Evolutionary conservation across 495 filamentous ascomycete species (phyloP).

Genomic region (Penicillium bovifimosum): DNA sequence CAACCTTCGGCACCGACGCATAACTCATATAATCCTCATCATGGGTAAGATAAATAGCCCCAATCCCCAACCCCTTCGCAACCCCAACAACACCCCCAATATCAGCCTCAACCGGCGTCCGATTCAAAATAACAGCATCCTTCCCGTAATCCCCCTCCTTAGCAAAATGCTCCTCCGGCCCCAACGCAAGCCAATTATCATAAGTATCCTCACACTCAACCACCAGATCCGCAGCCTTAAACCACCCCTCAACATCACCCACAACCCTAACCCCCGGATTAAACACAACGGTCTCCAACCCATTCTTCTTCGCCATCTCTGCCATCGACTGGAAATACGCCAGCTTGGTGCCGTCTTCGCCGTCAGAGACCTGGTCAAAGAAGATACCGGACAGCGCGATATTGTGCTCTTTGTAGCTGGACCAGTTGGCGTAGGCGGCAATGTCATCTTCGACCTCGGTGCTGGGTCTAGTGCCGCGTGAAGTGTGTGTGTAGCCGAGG

Average conservation of each 20-base stretch:
- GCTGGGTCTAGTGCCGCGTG: conserved; percentile 23
- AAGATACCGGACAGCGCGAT: conserved; percentile 43
- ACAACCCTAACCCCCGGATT: conserved; percentile 18
- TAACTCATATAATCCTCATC: conserved; percentile 12
- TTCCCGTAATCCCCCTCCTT: background rate
- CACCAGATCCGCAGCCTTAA: conserved; percentile 16
- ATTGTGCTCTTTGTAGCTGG: conserved; percentile 19
- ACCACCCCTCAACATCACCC: conserved; percentile 11
- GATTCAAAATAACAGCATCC: conserved; percentile 19
- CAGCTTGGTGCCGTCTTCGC: conserved; percentile 19
- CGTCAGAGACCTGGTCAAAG: conserved; percentile 41
- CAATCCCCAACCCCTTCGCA: conserved; percentile 16
- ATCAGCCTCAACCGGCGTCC: conserved; percentile 7
- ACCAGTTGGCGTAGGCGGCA: conserved; percentile 38
- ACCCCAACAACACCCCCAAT: conserved; percentile 10
- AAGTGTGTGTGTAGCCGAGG: conserved; percentile 46
- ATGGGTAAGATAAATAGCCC: conserved; percentile 20
- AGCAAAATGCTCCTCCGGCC: conserved; percentile 8
- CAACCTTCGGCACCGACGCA: conserved; percentile 10
- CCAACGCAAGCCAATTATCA: conserved; percentile 6
- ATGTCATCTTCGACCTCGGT: conserved; percentile 33
- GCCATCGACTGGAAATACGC: conserved; percentile 32
- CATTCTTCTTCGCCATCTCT: conserved; percentile 14
- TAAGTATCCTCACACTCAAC: conserved; percentile 24
- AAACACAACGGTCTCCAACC: conserved; percentile 13